phyloP scores from a whole-genome alignment of 768 basidiomycete species.

The Krasilnikovozyma curviuscula region DNA sequence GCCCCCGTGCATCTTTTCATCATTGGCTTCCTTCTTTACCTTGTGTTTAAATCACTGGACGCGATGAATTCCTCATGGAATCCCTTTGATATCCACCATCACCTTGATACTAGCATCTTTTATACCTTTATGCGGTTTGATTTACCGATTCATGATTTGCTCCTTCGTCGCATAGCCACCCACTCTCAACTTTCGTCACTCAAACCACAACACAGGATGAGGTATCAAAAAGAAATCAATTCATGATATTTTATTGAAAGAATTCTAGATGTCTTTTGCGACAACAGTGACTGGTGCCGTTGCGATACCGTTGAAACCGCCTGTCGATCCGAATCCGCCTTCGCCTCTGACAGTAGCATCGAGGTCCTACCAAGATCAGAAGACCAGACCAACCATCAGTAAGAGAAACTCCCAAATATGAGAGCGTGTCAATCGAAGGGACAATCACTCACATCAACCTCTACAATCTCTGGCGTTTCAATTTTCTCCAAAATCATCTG shows the following conservation, averaged over 20 bases:
- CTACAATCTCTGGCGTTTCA: slow-evolving; percentile 60
- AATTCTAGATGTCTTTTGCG: too few relatives aligned
- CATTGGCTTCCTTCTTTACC: not conserved
- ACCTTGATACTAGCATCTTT: too few relatives aligned
- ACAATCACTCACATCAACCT: slow-evolving; percentile 49
- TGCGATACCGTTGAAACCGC: slow-evolving; percentile 34
- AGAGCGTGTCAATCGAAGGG: not conserved
- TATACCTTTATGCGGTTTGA: too few relatives aligned
- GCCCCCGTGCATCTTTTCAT: not conserved
- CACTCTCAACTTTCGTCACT: too few relatives aligned
- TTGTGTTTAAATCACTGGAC: too few relatives aligned
- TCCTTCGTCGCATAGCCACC: too few relatives aligned
- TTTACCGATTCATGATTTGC: too few relatives aligned
- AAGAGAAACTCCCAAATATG: slow-evolving; percentile 7
- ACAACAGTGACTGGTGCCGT: slow-evolving; percentile 5
- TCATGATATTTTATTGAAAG: too few relatives aligned
- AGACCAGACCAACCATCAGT: not conserved
- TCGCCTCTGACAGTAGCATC: slow-evolving; percentile 66
- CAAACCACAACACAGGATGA: too few relatives aligned
- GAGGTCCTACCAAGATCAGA: slow-evolving; percentile 38
- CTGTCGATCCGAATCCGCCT: slow-evolving; percentile 87
- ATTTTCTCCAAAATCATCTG: slow-evolving; percentile 87
- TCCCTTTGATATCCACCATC: too few relatives aligned
- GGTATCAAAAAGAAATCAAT: too few relatives aligned
- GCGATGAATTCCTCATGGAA: too few relatives aligned